Evolutionary conservation across 2,329 filamentous ascomycete genomes (phyloP), one percentile per base, ranked within the genome.

Genomic region (Aspergillus jensenii): DNA sequence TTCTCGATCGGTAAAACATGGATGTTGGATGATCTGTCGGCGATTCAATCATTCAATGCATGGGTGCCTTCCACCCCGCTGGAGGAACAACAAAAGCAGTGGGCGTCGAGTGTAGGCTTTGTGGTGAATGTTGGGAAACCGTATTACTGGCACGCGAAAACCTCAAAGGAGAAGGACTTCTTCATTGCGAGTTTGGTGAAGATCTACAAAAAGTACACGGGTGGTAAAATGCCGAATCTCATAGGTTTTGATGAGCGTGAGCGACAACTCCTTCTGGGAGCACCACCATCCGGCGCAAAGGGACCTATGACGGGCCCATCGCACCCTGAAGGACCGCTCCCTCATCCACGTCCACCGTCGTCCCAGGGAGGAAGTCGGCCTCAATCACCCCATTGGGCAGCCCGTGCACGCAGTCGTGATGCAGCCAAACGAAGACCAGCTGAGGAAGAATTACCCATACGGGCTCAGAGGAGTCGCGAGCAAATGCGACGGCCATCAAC

Each of bases 1-100:
- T 99, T 97, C 75, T 98, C 93, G 19, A 96, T 99, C 65, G 95
- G 95, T 65, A 99, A 99, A 79, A 96, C 95, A 3, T 99, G 95
- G 95, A 90, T 93, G 72, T 84, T 99, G 65, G 93, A 98, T 75
- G 95, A 99, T 71, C 79, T 99, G 49, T 84, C 85, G 4, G 83
- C 84, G 46, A 90, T 99, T 64, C 90, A 96, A 73, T 95, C 91
- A 25, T 98, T 88, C 70, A 88, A 86, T 6, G 82, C 87, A 44
- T 74, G 85, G 19, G 80, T 73, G 70, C 84, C 81, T 70, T 81
- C 74, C 66, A 88, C 63, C 72, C 84, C 78, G 65, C 84, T 81
- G 74, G 89, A 83, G 76, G 80, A 82, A 55, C 82, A 86, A 64
- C 78, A 82, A 45, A 85, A 86, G 66, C 76, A 89, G 71, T 96